Evolutionary conservation across 148 eudicot genomes (phyloP), one percentile per base, ranked within the genome.

Genomic region (Bassia scoparia): DNA sequence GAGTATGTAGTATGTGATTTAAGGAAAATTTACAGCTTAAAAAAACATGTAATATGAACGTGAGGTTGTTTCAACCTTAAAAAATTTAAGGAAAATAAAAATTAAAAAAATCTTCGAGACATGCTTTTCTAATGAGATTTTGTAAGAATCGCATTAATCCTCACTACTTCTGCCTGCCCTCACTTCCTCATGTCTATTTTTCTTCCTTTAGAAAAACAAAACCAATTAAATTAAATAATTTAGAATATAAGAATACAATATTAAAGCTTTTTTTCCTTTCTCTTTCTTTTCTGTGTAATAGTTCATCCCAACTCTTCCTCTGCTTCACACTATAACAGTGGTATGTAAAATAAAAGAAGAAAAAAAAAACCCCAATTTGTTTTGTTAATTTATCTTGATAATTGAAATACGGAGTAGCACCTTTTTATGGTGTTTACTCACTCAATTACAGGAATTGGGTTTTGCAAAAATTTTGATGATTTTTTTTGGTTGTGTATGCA

Each of bases 131-230:
- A 33, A 21, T 61, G 55, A 61, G 74, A 52, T 60, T 46, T 69
- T 74, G 64, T 61, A 24, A 52, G 73, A 61, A 73, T 81, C 76
- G 70, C 77, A 68, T 72, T 70, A 76, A 80, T 66, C 49, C 12
- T 81, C 65, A 70, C 74, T 73, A 69, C 71, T n/a, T 60, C 76
- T 41, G n/a, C n/a, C 30, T 65, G 38, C 46, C 24, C 29, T 65
- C 13, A 1, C 35, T 59, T 59, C 15, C 34, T 38, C 18, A 41
- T 30, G 31, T 17, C 7, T 61, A 29, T 30, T 0, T 29, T 43
- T 44, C 20, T 43, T 43, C 15, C 5, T 66, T 26, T 41, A 0
- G 37, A 37, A 23, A 12, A 11, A 2, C 13, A 33, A 23, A 30
- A 61, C 3, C 4, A 31, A 49, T 16, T 49, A 49, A 21, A 56